Evolutionary conservation across 2,329 filamentous ascomycete species (phyloP).

Genomic region (Grosmannia penicillata): DNA sequence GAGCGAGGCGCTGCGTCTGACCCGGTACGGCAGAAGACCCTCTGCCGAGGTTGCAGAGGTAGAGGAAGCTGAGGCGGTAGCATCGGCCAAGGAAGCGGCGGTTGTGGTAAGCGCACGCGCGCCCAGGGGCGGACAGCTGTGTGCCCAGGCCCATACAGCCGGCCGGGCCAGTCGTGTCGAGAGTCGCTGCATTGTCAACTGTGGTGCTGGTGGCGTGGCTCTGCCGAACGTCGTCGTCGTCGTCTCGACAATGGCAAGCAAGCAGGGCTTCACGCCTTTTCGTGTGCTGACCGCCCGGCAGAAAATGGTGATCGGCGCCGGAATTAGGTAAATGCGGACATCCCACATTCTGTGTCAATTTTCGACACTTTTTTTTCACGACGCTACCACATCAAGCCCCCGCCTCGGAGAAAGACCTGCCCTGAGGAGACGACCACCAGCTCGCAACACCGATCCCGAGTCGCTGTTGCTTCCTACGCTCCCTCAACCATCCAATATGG

Average conservation of each 20-base stretch:
- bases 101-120: neutral
- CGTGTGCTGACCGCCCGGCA: conserved; percentile 10
- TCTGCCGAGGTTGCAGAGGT: no score
- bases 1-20: conserved; percentile 55
- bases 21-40: conserved; percentile 36
- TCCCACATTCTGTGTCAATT: conserved; percentile 8
- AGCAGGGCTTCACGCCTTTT: neutral
- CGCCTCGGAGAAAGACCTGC: neutral
- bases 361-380: conserved; percentile 4
- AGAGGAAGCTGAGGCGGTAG: neutral
- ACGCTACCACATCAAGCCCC: neutral
- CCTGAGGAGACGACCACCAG: neutral
- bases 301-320: conserved; percentile 5
- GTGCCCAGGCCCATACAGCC: no score
- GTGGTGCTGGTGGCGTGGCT: no score
- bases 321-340: conserved; percentile 5
- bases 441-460: neutral
- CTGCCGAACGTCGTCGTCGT: no score
- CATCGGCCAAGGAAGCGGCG: neutral
- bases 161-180: no score
- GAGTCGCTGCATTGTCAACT: no score
- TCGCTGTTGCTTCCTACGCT: neutral
- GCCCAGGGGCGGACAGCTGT: no score
- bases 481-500: conserved; percentile 5
- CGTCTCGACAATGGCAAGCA: no score